phyloP scores from a whole-genome alignment of 139 green algal genomes.

The Ulvella scutata region DNA sequence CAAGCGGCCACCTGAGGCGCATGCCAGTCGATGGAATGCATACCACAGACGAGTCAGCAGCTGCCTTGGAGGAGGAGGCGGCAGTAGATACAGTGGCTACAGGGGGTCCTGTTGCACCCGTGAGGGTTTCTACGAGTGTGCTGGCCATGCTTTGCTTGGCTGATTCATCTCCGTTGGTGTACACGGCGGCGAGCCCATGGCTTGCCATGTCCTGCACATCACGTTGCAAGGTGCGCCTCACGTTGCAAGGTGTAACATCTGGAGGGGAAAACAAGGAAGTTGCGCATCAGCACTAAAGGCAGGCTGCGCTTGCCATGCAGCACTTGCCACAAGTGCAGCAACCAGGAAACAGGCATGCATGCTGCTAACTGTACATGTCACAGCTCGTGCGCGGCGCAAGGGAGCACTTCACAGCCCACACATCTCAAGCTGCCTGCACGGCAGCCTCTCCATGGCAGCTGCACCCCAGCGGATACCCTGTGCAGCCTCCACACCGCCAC shows the following conservation, averaged over 20 bases:
- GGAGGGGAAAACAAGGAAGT: neutral
- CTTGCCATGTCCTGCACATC: constrained; percentile 49
- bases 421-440: too few relatives aligned
- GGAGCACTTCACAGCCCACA: too few relatives aligned
- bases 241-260: neutral
- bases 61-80: constrained; percentile 6
- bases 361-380: too few relatives aligned
- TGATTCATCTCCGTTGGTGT: constrained; percentile 42
- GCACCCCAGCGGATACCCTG: too few relatives aligned
- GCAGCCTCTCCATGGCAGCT: too few relatives aligned
- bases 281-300: neutral
- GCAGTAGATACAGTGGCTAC: neutral
- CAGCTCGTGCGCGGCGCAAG: too few relatives aligned
- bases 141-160: constrained; percentile 44
- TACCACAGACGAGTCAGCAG: constrained; percentile 48
- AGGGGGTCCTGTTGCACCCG: constrained; percentile 8
- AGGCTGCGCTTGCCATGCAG: too few relatives aligned
- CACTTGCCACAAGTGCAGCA: too few relatives aligned
- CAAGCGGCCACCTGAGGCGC: too few relatives aligned
- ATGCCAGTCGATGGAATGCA: too few relatives aligned
- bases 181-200: constrained; percentile 59
- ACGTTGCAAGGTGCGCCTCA: neutral
- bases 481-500: too few relatives aligned
- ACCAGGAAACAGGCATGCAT: too few relatives aligned
- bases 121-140: constrained; percentile 27